Percentiles rank a stretch among this genome's conserved stretches.
These are phyloP conservation scores for Pisolithus albus DNA, from an alignment of 768 basidiomycete species.

Conservation along the genomic window DNA sequence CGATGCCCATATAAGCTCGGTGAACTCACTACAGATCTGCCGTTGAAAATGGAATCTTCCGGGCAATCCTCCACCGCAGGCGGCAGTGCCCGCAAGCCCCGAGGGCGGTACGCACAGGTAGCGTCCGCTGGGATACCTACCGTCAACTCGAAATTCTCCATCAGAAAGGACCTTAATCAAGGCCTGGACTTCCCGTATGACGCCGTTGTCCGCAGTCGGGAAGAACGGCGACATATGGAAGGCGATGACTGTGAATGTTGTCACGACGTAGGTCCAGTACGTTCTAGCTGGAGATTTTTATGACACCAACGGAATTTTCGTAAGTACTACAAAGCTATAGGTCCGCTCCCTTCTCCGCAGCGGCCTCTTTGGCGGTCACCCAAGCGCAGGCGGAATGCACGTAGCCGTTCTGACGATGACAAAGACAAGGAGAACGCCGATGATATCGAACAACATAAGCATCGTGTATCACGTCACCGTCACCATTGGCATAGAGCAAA, in stretches of 20 bases:
- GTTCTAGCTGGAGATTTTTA: not conserved
- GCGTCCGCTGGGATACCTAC: constrained; percentile 33
- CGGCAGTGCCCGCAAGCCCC: constrained; percentile 39
- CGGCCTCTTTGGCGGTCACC: constrained; percentile 74
- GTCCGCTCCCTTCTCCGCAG: constrained; percentile 62
- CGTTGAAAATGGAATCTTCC: constrained; percentile 9
- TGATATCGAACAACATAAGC: constrained; percentile 48
- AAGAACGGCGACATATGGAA: constrained; percentile 57
- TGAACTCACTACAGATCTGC: constrained; percentile 6
- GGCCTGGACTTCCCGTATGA: constrained; percentile 67
- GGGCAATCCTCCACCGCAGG: constrained; percentile 2
- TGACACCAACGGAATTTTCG: not conserved
- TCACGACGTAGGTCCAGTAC: constrained; percentile 46
- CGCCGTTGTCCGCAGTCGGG: constrained; percentile 64
- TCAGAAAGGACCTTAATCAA: constrained; percentile 58
- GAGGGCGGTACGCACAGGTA: constrained; percentile 50
- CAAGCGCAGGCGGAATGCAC: constrained; percentile 14
- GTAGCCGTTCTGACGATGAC: constrained; percentile 2
- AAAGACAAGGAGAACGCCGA: constrained; percentile 27
- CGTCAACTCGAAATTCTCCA: constrained; percentile 60
- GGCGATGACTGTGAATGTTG: constrained; percentile 82
- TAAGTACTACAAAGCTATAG: constrained; percentile 77
- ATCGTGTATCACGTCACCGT: constrained; percentile 66
- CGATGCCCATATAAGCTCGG: not conserved
- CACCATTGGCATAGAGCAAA: constrained; percentile 61